These are phyloP conservation scores for Fusarium pseudonygamai DNA, from an alignment of 2,329 filamentous ascomycete genomes.

Conservation along the genomic window DNA sequence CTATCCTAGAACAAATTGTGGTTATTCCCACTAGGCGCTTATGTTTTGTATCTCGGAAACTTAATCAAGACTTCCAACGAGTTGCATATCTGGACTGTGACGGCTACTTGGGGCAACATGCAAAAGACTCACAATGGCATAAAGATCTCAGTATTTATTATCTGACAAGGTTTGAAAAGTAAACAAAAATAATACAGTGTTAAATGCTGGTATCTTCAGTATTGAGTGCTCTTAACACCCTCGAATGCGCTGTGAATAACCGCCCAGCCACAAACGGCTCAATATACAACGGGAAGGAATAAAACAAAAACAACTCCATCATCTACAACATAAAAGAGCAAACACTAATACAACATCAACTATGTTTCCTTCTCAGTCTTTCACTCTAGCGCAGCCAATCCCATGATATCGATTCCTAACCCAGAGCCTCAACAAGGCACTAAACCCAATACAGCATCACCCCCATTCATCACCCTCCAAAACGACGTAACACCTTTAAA, in stretches of 20 bases:
- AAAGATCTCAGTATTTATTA: not conserved
- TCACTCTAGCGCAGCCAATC: not conserved
- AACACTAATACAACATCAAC: not conserved
- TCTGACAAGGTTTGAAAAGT: not conserved
- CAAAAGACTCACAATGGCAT: no score
- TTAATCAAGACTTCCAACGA: not conserved
- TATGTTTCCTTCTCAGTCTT: not conserved
- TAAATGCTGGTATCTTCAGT: not conserved
- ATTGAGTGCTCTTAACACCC: no score
- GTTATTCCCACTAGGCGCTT: not conserved
- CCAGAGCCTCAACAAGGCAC: constrained; percentile 24
- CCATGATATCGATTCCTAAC: constrained; percentile 3
- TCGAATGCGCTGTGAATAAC: not conserved
- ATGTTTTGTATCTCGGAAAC: not conserved
- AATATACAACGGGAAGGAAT: no score
- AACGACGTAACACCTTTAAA: constrained; percentile 30
- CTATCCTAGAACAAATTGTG: not conserved
- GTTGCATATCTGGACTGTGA: not conserved
- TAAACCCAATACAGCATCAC: constrained; percentile 18
- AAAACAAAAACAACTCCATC: not conserved
- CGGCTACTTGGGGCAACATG: no score
- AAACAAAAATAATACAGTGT: not conserved
- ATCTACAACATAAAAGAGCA: not conserved
- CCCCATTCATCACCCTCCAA: constrained; percentile 12
- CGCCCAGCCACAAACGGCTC: not conserved